A percentile compares a stretch with the other conserved stretches of the same genome.
phyloP scores from a whole-genome alignment of 1,284 basidiomycete genomes.

The Singerocomus inundabilis region DNA sequence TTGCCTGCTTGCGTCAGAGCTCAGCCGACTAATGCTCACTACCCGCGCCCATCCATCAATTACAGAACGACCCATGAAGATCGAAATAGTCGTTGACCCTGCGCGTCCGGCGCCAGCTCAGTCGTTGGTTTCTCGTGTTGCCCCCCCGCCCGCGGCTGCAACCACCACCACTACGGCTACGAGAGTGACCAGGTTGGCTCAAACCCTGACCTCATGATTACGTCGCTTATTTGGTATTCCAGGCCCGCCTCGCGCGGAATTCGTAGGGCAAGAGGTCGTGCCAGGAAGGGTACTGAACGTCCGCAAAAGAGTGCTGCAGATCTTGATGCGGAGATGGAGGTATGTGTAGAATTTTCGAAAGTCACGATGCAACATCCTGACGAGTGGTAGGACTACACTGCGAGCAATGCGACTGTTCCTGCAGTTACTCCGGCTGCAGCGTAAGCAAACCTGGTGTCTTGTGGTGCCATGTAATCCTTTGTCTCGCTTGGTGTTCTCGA shows the following conservation, averaged over 20 bases:
- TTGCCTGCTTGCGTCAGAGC: slow-evolving; percentile 48
- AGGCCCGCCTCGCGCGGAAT: slow-evolving; percentile 43
- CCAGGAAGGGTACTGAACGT: slow-evolving; percentile 66
- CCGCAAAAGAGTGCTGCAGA: slow-evolving; percentile 69
- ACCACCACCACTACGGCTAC: slow-evolving; percentile 28
- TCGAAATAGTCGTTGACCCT: slow-evolving; percentile 95
- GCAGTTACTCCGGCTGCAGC: slow-evolving; percentile 37
- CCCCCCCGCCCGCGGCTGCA: slow-evolving; percentile 47
- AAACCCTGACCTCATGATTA: background rate
- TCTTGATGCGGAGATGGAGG: slow-evolving; percentile 85
- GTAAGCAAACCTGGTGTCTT: slow-evolving; percentile 12
- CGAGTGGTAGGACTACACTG: slow-evolving; percentile 61
- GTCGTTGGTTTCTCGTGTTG: slow-evolving; percentile 68
- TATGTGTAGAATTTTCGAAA: slow-evolving; percentile 31
- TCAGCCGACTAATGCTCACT: slow-evolving; percentile 60
- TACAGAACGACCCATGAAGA: slow-evolving; percentile 96
- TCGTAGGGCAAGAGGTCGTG: slow-evolving; percentile 50
- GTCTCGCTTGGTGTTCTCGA: slow-evolving; percentile 1
- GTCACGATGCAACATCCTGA: background rate
- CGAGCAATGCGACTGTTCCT: slow-evolving; percentile 47
- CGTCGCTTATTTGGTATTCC: slow-evolving; percentile 8
- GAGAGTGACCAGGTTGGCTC: slow-evolving; percentile 45
- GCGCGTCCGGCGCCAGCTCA: slow-evolving; percentile 60
- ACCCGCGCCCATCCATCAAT: slow-evolving; percentile 37
- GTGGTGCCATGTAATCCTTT: slow-evolving; percentile 13